These are phyloP conservation scores for Panaeolus cyanescens DNA, from an alignment of 768 basidiomycete species.

Conservation along the genomic window DNA sequence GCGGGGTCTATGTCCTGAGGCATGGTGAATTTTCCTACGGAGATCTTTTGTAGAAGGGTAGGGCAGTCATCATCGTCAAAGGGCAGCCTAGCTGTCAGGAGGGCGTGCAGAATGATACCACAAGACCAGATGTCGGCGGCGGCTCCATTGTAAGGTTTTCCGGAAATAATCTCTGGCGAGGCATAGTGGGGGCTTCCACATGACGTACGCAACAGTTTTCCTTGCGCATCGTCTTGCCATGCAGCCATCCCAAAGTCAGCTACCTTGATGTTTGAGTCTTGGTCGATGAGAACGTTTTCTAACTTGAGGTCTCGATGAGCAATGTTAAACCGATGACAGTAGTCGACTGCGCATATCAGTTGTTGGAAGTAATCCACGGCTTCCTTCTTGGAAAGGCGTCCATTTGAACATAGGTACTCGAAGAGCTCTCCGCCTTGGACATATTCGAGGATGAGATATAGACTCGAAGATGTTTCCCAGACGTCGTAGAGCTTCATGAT, in stretches of 20 bases:
- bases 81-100: conserved; percentile 86
- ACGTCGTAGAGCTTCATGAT: conserved; percentile 95
- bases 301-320: conserved; percentile 94
- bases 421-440: conserved; percentile 95
- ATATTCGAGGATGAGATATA: conserved; percentile 93
- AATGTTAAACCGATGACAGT: conserved; percentile 93
- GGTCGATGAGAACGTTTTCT: conserved; percentile 88
- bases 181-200: conserved; percentile 97
- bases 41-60: conserved; percentile 80
- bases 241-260: conserved; percentile 99
- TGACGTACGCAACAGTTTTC: conserved; percentile 69
- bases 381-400: conserved; percentile 68
- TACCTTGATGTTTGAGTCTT: conserved; percentile 86
- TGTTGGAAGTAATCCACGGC: conserved; percentile 90
- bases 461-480: conserved; percentile 89
- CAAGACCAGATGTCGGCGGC: conserved; percentile 97
- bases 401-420: conserved; percentile 84
- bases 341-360: conserved; percentile 88
- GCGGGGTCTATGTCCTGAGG: conserved; percentile 66
- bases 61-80: conserved; percentile 90
- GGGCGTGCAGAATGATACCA: conserved; percentile 88
- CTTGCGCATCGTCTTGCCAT: conserved; percentile 65
- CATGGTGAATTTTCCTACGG: conserved; percentile 71
- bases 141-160: conserved; percentile 80
- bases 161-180: conserved; percentile 87